These are phyloP conservation scores for Cyamopsis tetragonoloba DNA, from an alignment of 306 rosid genomes.

Conservation along the genomic window DNA sequence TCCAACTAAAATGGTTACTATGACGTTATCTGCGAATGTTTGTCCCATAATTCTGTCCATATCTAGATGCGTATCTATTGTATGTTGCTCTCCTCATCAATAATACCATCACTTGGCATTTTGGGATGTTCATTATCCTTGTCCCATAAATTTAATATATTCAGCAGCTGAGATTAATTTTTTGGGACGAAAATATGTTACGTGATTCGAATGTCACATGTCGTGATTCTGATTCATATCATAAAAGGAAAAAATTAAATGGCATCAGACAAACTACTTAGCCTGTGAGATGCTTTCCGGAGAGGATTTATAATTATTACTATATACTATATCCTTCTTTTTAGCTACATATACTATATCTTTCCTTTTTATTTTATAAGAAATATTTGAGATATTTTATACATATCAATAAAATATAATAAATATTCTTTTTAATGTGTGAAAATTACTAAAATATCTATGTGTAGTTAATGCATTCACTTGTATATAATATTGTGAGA, in stretches of 20 bases:
- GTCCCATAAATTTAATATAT: not conserved
- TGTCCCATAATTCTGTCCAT: not conserved
- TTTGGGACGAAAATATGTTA: not conserved
- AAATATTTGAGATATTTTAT: no score
- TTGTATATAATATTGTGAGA: no score
- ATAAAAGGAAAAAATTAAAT: not conserved
- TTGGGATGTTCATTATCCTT: not conserved
- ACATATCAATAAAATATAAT: no score
- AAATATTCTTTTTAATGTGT: no score
- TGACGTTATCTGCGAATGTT: not conserved
- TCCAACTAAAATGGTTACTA: not conserved
- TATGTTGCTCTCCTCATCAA: not conserved
- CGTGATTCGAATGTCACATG: not conserved
- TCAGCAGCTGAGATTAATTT: not conserved
- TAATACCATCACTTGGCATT: not conserved
- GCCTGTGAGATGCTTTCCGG: not conserved
- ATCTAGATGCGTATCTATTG: not conserved
- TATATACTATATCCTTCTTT: no score
- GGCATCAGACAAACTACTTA: not conserved
- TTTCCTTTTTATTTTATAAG: no score
- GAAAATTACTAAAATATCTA: no score
- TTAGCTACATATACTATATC: no score
- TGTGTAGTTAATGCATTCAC: no score
- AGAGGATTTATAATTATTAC: no score
- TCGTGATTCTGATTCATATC: no score